Percentiles rank a stretch among this genome's conserved stretches.
Conservation (phyloP, 306 rosid species). For the Ziziphus jujuba region DNA sequence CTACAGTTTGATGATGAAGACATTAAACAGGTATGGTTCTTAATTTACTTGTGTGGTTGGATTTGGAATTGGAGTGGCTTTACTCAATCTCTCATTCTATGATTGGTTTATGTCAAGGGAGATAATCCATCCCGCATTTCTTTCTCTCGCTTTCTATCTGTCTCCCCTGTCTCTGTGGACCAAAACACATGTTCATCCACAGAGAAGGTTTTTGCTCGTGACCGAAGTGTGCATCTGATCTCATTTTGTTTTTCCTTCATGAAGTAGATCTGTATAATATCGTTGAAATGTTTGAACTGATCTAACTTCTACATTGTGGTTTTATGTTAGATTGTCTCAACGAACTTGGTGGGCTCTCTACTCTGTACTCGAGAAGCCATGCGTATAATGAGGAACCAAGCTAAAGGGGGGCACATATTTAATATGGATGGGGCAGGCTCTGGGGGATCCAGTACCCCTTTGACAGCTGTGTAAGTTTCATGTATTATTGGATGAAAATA, state of each 20-base stretch:
- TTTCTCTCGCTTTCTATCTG: no score
- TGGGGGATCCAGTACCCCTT: constrained; percentile 96
- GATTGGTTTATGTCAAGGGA: no score
- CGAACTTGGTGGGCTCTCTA: constrained; percentile 87
- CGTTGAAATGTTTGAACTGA: neutral
- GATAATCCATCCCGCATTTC: no score
- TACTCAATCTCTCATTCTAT: neutral
- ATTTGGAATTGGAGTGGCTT: neutral
- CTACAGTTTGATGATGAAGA: constrained; percentile 91
- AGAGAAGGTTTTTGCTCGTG: no score
- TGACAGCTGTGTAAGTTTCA: constrained; percentile 86
- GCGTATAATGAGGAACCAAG: constrained; percentile 68
- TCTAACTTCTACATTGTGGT: constrained; percentile 7
- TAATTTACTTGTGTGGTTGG: constrained; percentile 2
- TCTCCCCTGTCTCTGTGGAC: no score
- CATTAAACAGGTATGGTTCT: constrained; percentile 67
- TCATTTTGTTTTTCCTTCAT: no score
- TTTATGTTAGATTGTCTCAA: constrained; percentile 78
- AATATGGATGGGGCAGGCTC: constrained; percentile 98
- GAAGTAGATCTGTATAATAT: neutral
- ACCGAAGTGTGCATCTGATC: neutral
- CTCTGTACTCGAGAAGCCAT: constrained; percentile 93
- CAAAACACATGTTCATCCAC: no score
- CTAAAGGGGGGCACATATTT: constrained; percentile 83
- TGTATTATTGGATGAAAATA: constrained; percentile 3